Percentiles rank a stretch among this genome's conserved stretches.
Conservation (phyloP, 768 basidiomycete species). For the Tulasnella calospora region DNA sequence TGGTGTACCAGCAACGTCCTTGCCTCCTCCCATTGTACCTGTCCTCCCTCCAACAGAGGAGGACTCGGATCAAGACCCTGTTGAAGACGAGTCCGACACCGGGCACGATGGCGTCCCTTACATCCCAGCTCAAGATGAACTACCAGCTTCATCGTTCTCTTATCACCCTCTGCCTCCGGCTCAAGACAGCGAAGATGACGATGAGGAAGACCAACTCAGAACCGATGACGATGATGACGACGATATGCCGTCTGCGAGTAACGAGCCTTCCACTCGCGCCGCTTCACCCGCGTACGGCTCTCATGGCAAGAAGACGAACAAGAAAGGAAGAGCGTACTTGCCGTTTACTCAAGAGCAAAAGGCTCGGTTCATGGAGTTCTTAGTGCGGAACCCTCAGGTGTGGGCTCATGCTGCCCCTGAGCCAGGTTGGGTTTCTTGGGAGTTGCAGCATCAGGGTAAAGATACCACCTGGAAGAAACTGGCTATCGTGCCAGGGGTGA, state of each 20-base stretch:
- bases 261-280: background rate
- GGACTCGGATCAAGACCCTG: slow-evolving; percentile 4
- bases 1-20: background rate
- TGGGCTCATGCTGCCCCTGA: slow-evolving; percentile 11
- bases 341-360: slow-evolving; percentile 14
- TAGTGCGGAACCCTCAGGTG: slow-evolving; percentile 14
- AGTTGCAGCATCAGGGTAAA: slow-evolving; percentile 11
- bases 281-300: background rate
- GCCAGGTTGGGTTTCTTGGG: slow-evolving; percentile 2
- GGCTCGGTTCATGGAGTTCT: slow-evolving; percentile 10
- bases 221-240: slow-evolving; percentile 10
- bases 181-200: slow-evolving; percentile 8
- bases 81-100: background rate
- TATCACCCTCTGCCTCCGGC: slow-evolving; percentile 4
- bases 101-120: background rate
- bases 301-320: background rate
- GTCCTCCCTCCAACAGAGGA: background rate
- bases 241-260: background rate
- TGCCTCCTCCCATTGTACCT: background rate
- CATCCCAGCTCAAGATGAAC: slow-evolving; percentile 5
- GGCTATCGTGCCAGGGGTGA: slow-evolving; percentile 15
- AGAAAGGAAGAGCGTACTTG: slow-evolving; percentile 11
- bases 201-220: slow-evolving; percentile 17
- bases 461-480: slow-evolving; percentile 18
- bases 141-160: slow-evolving; percentile 8